Conservation (phyloP, 495 filamentous ascomycete genomes). For the Aspergillus mulundensis region DNA sequence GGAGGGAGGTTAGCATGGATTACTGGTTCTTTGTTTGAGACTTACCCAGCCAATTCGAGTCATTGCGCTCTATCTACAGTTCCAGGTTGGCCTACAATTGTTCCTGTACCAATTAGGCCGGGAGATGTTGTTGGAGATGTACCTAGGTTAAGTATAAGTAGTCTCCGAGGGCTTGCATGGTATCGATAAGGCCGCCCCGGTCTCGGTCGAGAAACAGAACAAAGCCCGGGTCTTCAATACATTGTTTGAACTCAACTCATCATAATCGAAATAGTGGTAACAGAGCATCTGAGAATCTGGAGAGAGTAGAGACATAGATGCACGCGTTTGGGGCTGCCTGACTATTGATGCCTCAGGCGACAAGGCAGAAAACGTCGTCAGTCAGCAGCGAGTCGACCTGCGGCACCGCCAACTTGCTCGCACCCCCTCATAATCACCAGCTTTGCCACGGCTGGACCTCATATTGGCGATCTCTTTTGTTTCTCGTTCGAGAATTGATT, state of each 20-base stretch:
- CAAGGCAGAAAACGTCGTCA: conserved; percentile 8
- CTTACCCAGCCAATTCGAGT: conserved; percentile 41
- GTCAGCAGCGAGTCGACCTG: conserved; percentile 4
- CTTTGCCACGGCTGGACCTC: conserved; percentile 11
- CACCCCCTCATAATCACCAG: conserved; percentile 16
- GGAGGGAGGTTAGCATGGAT: not conserved
- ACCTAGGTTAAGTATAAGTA: not conserved
- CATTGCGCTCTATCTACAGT: conserved; percentile 26
- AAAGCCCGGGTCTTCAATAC: not conserved
- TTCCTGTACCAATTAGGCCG: not conserved
- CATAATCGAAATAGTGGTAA: no score
- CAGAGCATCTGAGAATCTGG: no score
- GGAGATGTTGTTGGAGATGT: not conserved
- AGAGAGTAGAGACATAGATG: not conserved
- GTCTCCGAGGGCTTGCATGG: not conserved
- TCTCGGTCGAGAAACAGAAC: conserved; percentile 16
- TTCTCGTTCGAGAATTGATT: conserved; percentile 21
- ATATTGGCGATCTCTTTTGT: conserved; percentile 19
- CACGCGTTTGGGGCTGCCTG: not conserved
- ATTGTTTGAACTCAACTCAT: no score
- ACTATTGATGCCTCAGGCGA: conserved; percentile 7
- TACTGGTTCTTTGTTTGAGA: not conserved
- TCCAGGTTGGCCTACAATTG: conserved; percentile 1
- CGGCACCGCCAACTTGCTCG: conserved; percentile 11
- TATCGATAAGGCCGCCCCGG: not conserved